Base-by-base conservation (phyloP, 2,329 filamentous ascomycete genomes). In the Chaetomiaceae sp. region DNA sequence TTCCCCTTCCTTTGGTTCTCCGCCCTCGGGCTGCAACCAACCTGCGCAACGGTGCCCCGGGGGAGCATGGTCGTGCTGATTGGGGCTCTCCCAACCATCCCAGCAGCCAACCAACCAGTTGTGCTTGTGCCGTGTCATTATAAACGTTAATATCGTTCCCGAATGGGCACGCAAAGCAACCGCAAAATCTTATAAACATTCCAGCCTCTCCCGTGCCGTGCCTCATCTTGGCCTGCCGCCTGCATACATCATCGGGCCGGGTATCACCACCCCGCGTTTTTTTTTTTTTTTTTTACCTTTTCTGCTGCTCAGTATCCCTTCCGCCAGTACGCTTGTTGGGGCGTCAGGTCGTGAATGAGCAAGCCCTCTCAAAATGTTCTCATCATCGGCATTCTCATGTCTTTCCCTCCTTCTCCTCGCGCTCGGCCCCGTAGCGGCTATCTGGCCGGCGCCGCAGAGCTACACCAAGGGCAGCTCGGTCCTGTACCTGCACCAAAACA, bases 371-470 rank as follows among this genome's bases (percentile, higher is more conserved):
- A 50, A 42, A 41, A 61, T 61, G 58, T 45, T 56, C 47, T 57
- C 58, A 29, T 47, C 58, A 29, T 47, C 42, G 12, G 43, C 54
- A 24, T 43, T 53, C 26, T 54, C 63, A 49, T 48, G 68, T 29
- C 55, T 71, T 45, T 62, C 68, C 35, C 50, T 68, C 42, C 60
- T 70, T 35, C 62, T 72, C 38, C 57, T 71, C 51, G 65, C 65
- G 40, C 59, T 68, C 41, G 57, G 63, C 11, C 68, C 69, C 10
- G 73, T 63, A 45, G 55, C 67, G n/a, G 78, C 78, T 12, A 60
- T 83, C 49, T 83, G 79, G 79, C 79, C 79, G 11, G 66, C 71
- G 18, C 79, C 79, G 2, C 65, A 67, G 44, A 68, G 66, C 32
- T 67, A 75, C 44, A 71, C 68, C 36, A 75, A 71, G 14, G 79